These are phyloP conservation scores for Aurinia saxatilis DNA, from an alignment of 345 rosid genomes.

Conservation along the genomic window DNA sequence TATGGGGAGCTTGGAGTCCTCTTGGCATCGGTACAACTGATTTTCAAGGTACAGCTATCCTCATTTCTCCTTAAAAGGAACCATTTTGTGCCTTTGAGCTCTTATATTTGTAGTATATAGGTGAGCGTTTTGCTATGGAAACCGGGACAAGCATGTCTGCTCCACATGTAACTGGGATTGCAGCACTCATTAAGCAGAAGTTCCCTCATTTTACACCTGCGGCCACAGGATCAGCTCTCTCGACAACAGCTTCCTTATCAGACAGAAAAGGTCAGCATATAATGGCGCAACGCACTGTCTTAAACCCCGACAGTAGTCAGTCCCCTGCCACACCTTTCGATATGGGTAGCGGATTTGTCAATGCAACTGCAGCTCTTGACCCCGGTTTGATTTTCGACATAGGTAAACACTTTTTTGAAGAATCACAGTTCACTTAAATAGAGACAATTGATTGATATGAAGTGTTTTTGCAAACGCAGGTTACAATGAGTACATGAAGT, in stretches of 20 bases:
- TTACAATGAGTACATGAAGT: constrained; percentile 70
- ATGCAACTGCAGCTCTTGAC: constrained; percentile 82
- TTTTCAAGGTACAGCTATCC: constrained; percentile 53
- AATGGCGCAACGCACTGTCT: constrained; percentile 86
- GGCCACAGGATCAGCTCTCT: constrained; percentile 81
- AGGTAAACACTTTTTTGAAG: constrained; percentile 39
- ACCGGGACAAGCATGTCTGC: constrained; percentile 99
- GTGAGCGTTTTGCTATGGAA: constrained; percentile 88
- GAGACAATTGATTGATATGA: neutral
- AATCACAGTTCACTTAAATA: neutral
- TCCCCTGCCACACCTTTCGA: constrained; percentile 96
- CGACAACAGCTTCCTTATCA: constrained; percentile 63
- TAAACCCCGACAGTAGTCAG: constrained; percentile 68
- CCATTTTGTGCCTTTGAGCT: neutral
- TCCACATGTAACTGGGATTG: constrained; percentile 91
- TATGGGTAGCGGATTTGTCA: constrained; percentile 95
- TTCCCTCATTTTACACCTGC: constrained; percentile 75
- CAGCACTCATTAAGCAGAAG: constrained; percentile 83
- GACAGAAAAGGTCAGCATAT: constrained; percentile 64
- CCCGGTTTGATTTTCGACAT: constrained; percentile 83
- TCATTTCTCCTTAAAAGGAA: constrained; percentile 1
- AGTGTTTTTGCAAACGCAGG: constrained; percentile 34
- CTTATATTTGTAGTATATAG: constrained; percentile 24
- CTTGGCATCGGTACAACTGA: constrained; percentile 76
- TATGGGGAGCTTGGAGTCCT: constrained; percentile 99